phyloP scores from a whole-genome alignment of 78 protist genomes.

The Dictyostelium capitatum region DNA sequence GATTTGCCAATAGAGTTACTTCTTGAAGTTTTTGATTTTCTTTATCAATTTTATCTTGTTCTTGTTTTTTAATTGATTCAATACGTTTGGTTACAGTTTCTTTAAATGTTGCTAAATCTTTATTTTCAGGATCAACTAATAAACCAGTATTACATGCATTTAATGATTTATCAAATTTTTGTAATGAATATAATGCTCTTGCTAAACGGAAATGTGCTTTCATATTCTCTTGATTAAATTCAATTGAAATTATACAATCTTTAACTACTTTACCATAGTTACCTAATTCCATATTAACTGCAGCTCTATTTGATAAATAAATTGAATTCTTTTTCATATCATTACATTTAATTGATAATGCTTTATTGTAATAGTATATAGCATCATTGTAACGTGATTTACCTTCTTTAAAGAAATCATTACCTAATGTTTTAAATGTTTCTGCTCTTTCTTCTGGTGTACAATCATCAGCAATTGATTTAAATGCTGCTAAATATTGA shows the following conservation, averaged over 20 bases:
- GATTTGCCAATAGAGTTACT: not conserved
- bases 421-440: conserved; percentile 53
- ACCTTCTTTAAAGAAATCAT: conserved; percentile 38
- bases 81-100: not conserved
- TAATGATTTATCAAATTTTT: conserved; percentile 31
- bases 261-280: conserved; percentile 51
- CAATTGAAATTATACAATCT: conserved; percentile 65
- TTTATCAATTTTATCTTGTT: conserved; percentile 11
- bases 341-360: conserved; percentile 35
- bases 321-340: conserved; percentile 54
- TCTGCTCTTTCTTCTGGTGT: conserved; percentile 58
- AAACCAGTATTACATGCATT: conserved; percentile 17
- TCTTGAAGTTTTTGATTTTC: conserved; percentile 1
- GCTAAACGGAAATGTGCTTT: conserved; percentile 62
- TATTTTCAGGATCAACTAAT: conserved; percentile 3
- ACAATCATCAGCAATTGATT: conserved; percentile 45
- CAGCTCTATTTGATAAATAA: conserved; percentile 79
- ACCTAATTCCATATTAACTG: conserved; percentile 53
- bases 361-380: conserved; percentile 32
- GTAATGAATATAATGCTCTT: conserved; percentile 17
- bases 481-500: conserved; percentile 23
- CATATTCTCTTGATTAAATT: conserved; percentile 53
- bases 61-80: not conserved
- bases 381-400: conserved; percentile 59
- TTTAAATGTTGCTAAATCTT: not conserved